Base-by-base conservation (phyloP, 768 basidiomycete genomes). In the Trametes punicea region DNA sequence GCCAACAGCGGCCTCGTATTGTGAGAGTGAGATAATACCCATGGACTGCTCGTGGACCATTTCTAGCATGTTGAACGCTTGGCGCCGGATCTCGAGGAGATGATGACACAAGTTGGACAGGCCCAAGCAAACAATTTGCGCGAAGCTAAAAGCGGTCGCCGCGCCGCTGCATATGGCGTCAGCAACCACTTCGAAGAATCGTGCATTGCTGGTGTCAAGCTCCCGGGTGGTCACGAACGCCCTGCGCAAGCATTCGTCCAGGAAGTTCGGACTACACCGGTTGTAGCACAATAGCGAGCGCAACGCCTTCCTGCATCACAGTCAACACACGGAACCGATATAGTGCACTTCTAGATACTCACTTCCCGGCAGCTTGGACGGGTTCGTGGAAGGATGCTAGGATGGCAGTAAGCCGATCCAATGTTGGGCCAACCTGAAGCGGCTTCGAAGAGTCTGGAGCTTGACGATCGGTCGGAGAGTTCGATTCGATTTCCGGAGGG, bases 41-140 rank as follows among this genome's bases (percentile, higher is more conserved):
- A 80, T 76, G 4, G 78, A 77, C 57, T 85, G 83, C 29, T 84
- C 80, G 61, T 92, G 87, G 45, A 87, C 78, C 26, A 79, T 77
- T 59, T 89, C 88, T 18, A 95, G 74, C 64, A 92, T 81, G 61
- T 84, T 78, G 69, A 94, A 89, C 1, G 95, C 87, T 41, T 81
- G 81, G n/a, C 79, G 78, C 10, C 94, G 85, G 44, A 87, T 82
- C 18, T 76, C 72, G 7, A 77, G 60, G 21, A 81, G 76, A 3
- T 83, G 80, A 67, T 95, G 88, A 29, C 89, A 87, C 9, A 98
- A 79, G 70, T 97, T 97, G 18, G 89, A 85, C 18, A 97, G 72
- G 2, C 87, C 89, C 13, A 96, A 76, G 64, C 85, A 92, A 21
- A 82, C 78, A 13, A 83, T 74, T 65, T 96, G 92, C 23, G 84